phyloP scores from a whole-genome alignment of 129 eudicot species.

The Flaveria linearis region DNA sequence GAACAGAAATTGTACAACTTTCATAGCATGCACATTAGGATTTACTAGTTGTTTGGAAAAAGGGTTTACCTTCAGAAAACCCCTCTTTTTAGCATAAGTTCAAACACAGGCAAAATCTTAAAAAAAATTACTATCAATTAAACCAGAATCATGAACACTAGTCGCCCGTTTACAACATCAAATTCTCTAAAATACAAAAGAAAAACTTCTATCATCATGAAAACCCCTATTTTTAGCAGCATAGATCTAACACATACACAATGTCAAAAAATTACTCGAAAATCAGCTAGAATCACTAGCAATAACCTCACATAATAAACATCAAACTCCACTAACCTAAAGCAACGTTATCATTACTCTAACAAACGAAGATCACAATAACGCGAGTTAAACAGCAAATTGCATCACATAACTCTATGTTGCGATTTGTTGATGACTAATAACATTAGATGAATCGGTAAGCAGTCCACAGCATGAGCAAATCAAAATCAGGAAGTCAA shows the following conservation, averaged over 20 bases:
- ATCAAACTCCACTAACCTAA: neutral
- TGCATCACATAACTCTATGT: neutral
- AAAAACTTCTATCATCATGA: neutral
- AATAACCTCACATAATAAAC: neutral
- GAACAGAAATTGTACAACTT: neutral
- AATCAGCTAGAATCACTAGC: conserved; percentile 12
- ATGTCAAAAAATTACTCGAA: neutral
- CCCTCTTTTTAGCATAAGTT: too few relatives aligned
- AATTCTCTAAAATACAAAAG: neutral
- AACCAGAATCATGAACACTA: neutral
- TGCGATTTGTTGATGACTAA: neutral
- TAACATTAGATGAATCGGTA: neutral
- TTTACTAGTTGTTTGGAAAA: neutral
- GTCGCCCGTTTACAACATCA: neutral
- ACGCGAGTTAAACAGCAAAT: neutral
- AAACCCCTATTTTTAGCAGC: neutral
- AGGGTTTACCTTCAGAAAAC: conserved; percentile 2
- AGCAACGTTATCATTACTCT: neutral
- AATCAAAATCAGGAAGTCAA: neutral
- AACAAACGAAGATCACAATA: neutral
- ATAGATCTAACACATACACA: neutral
- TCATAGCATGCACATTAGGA: neutral
- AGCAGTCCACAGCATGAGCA: neutral
- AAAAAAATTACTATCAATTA: neutral
- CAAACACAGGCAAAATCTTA: too few relatives aligned